phyloP scores from a whole-genome alignment of 2,329 filamentous ascomycete species.

The Pseudogymnoascus sp. region DNA sequence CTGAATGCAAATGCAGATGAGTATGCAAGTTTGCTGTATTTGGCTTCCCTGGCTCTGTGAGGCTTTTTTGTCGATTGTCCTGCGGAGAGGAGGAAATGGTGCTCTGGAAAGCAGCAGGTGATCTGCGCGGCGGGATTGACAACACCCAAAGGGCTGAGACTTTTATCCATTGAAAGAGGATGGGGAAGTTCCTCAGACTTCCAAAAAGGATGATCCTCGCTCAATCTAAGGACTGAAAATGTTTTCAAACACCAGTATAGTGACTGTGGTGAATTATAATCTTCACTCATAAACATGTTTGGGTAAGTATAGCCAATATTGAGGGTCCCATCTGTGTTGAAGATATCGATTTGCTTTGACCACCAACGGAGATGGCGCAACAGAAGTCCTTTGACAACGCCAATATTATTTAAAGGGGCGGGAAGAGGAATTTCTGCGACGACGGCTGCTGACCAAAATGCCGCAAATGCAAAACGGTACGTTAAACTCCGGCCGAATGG shows the following conservation, averaged over 20 bases:
- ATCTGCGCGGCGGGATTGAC: constrained; percentile 37
- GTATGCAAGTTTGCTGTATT: constrained; percentile 43
- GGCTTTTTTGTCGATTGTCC: constrained; percentile 35
- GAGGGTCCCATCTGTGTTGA: constrained; percentile 42
- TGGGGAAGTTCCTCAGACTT: constrained; percentile 31
- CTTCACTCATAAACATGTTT: constrained; percentile 49
- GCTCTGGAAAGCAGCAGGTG: constrained; percentile 33
- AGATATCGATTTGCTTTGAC: constrained; percentile 36
- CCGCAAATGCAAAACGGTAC: constrained; percentile 44
- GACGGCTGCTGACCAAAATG: constrained; percentile 41
- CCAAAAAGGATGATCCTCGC: constrained; percentile 39
- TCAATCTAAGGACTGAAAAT: constrained; percentile 36
- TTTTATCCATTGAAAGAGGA: constrained; percentile 19
- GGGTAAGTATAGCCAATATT: constrained; percentile 37
- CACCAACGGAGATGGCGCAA: constrained; percentile 46
- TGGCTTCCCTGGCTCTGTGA: constrained; percentile 37
- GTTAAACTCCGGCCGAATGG: constrained; percentile 46
- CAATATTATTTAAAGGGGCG: constrained; percentile 28
- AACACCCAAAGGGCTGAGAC: not conserved
- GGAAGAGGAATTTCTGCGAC: constrained; percentile 37
- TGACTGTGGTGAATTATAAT: constrained; percentile 52
- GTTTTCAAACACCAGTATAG: constrained; percentile 48
- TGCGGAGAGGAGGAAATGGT: constrained; percentile 38
- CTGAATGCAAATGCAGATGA: constrained; percentile 42
- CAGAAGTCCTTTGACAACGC: constrained; percentile 41